Evolutionary conservation across 1,284 basidiomycete genomes (phyloP).

Genomic region (Neonothopanus nambi): DNA sequence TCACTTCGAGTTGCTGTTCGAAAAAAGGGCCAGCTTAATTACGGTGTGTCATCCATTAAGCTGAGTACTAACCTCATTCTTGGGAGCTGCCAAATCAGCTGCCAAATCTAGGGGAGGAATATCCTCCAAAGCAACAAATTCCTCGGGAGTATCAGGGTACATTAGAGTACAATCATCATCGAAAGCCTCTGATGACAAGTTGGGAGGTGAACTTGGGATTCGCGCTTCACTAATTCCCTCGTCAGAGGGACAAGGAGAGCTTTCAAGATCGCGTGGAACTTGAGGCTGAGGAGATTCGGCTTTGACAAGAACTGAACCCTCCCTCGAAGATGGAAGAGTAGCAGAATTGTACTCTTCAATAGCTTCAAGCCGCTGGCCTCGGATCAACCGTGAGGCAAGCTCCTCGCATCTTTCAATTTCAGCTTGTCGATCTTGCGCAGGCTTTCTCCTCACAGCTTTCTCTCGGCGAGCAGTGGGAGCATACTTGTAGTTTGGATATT

Average conservation of each 20-base stretch:
- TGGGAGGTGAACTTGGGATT: constrained; percentile 2
- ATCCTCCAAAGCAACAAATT: constrained; percentile 38
- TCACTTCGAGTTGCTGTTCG: neutral
- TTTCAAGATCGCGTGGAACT: neutral
- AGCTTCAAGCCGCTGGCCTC: constrained; percentile 35
- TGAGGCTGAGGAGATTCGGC: constrained; percentile 7
- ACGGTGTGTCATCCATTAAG: neutral
- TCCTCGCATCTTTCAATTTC: constrained; percentile 41
- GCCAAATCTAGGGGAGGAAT: constrained; percentile 41
- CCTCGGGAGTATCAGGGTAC: neutral
- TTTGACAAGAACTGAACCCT: neutral
- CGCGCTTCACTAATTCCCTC: no score
- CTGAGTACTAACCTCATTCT: neutral
- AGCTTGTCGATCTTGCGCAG: constrained; percentile 27
- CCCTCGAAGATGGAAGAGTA: constrained; percentile 7
- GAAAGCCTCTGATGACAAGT: neutral
- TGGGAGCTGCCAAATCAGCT: neutral
- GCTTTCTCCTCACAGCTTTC: constrained; percentile 31
- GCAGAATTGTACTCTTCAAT: constrained; percentile 1
- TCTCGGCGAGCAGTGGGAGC: constrained; percentile 37
- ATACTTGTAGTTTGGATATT: constrained; percentile 61
- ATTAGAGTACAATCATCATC: neutral
- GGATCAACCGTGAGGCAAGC: constrained; percentile 43
- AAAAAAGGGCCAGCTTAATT: neutral
- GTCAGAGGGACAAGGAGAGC: no score